These are phyloP conservation scores for Pulveroboletus sp. DNA, from an alignment of 768 basidiomycete genomes.

Conservation along the genomic window DNA sequence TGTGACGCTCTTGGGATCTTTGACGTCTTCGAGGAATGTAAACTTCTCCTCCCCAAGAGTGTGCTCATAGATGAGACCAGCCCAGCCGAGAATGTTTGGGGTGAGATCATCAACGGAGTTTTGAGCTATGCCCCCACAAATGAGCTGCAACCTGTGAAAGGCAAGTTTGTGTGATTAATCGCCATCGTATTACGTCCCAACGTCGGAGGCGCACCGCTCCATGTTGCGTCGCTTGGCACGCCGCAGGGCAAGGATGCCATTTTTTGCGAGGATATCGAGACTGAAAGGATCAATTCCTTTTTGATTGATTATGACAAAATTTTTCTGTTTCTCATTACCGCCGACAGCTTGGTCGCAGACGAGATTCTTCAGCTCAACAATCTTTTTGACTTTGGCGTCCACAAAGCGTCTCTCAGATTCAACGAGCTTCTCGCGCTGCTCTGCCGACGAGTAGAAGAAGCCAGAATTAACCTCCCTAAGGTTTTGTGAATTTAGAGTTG, in stretches of 20 bases:
- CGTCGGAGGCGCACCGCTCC: slow-evolving; percentile 65
- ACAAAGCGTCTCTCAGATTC: slow-evolving; percentile 94
- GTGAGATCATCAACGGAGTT: slow-evolving; percentile 97
- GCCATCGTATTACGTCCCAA: slow-evolving; percentile 31
- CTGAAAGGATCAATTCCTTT: slow-evolving; percentile 98
- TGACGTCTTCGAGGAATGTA: slow-evolving; percentile 97
- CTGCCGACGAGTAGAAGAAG: slow-evolving; percentile 98
- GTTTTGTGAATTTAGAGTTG: slow-evolving; percentile 18
- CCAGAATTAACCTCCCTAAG: slow-evolving; percentile 95
- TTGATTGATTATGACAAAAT: slow-evolving; percentile 95
- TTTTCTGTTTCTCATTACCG: slow-evolving; percentile 73
- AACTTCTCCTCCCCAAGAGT: slow-evolving; percentile 98
- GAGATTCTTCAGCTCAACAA: slow-evolving; percentile 91
- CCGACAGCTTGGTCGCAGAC: slow-evolving; percentile 94
- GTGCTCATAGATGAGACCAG: slow-evolving; percentile 97
- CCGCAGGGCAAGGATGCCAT: slow-evolving; percentile 90
- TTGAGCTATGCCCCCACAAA: slow-evolving; percentile 92
- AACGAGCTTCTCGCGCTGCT: slow-evolving; percentile 97
- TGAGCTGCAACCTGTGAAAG: slow-evolving; percentile 71
- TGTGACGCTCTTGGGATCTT: slow-evolving; percentile 91
- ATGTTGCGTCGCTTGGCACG: slow-evolving; percentile 98
- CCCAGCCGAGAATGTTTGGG: slow-evolving; percentile 91
- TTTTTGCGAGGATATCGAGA: slow-evolving; percentile 93
- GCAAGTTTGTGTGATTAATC: slow-evolving; percentile 8
- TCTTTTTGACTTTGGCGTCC: slow-evolving; percentile 91